These are phyloP conservation scores for Cryptococcus sp. DNA, from an alignment of 1,284 basidiomycete genomes.

Conservation along the genomic window DNA sequence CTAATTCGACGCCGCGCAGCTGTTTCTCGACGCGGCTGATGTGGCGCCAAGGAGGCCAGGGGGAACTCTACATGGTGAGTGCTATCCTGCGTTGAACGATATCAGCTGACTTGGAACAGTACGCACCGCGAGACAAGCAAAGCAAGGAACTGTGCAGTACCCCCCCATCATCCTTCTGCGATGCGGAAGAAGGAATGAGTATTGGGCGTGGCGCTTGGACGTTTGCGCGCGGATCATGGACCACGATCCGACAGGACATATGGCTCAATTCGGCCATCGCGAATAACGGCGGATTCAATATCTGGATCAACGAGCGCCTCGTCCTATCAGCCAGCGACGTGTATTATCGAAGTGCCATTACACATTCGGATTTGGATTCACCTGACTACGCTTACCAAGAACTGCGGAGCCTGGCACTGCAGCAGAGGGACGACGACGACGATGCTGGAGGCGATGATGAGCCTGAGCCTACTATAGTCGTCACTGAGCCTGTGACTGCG, in stretches of 20 bases:
- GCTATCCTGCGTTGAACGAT: not conserved
- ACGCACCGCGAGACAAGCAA: constrained; percentile 19
- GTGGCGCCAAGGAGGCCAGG: constrained; percentile 36
- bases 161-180: constrained; percentile 6
- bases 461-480: constrained; percentile 5
- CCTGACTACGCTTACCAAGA: not conserved
- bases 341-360: constrained; percentile 12
- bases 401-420: not conserved
- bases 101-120: constrained; percentile 11
- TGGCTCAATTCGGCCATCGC: constrained; percentile 27
- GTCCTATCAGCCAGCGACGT: constrained; percentile 19
- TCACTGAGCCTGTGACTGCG: constrained; percentile 12
- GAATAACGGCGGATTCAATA: constrained; percentile 31
- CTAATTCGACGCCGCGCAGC: constrained; percentile 12
- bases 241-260: constrained; percentile 22
- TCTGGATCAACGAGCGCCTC: constrained; percentile 27
- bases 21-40: constrained; percentile 46
- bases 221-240: constrained; percentile 19
- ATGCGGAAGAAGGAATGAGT: constrained; percentile 14
- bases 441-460: constrained; percentile 9
- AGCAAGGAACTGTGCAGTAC: constrained; percentile 15
- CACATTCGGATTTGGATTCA: not conserved
- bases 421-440: constrained; percentile 1
- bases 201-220: constrained; percentile 22
- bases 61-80: constrained; percentile 25